A percentile compares a stretch with the other conserved stretches of the same genome.
These are phyloP conservation scores for Ganoderma lingzhi DNA, from an alignment of 1,284 basidiomycete species.

Conservation along the genomic window DNA sequence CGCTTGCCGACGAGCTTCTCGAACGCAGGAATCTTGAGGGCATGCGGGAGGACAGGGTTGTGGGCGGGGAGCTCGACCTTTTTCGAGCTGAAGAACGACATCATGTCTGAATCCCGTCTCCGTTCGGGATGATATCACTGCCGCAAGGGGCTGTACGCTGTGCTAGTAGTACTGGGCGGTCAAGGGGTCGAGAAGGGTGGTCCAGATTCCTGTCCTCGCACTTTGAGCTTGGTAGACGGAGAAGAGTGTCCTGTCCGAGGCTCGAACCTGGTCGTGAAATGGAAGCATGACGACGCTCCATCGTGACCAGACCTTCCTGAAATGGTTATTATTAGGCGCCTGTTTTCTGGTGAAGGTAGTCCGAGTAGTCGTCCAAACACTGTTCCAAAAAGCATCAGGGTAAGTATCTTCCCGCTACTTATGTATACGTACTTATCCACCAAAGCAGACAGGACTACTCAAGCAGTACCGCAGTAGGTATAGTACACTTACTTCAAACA, in stretches of 20 bases:
- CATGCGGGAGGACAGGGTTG: conserved; percentile 70
- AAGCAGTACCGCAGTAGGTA: neutral
- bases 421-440: neutral
- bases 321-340: neutral
- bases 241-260: neutral
- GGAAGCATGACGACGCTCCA: neutral
- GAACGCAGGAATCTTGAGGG: conserved; percentile 75
- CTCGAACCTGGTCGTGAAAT: neutral
- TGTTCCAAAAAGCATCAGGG: no score
- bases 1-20: conserved; percentile 78
- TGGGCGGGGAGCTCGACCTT: conserved; percentile 39
- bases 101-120: conserved; percentile 20
- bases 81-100: conserved; percentile 39
- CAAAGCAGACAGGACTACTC: neutral
- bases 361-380: no score
- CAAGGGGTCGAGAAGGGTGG: neutral
- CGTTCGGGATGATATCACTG: neutral
- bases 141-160: neutral
- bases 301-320: neutral
- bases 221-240: neutral
- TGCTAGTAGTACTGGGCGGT: no score
- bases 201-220: neutral
- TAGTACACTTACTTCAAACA: no score
- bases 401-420: no score
- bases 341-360: neutral